Conservation (phyloP, 768 basidiomycete genomes). For the Lentinula boryana region DNA sequence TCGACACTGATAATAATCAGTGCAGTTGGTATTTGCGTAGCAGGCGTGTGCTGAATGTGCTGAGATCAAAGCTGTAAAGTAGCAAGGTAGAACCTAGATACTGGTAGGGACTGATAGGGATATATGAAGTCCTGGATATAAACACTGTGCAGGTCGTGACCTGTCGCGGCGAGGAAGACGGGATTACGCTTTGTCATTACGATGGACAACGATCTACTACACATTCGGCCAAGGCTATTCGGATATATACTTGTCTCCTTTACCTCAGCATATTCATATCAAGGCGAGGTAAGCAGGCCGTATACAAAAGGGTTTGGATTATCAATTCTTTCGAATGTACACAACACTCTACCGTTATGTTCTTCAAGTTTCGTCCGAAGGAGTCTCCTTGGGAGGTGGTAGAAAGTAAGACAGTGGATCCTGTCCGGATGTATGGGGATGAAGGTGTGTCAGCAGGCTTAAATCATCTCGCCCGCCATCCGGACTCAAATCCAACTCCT, state of each 20-base stretch:
- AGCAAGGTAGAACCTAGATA: not conserved
- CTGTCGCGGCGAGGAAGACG: not conserved
- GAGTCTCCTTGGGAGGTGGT: conserved; percentile 77
- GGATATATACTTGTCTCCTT: not conserved
- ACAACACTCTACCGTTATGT: conserved; percentile 9
- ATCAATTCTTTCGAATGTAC: not conserved
- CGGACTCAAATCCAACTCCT: not conserved
- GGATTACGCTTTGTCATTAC: not conserved
- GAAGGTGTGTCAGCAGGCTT: conserved; percentile 30
- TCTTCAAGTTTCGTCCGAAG: conserved; percentile 47
- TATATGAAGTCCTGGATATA: too few species aligned
- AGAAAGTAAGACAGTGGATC: conserved; percentile 55
- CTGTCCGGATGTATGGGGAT: conserved; percentile 57
- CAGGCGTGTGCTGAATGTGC: not conserved
- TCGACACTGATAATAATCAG: not conserved
- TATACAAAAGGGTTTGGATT: not conserved
- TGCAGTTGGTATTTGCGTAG: not conserved
- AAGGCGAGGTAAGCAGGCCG: not conserved
- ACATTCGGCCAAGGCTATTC: not conserved
- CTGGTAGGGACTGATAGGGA: too few species aligned
- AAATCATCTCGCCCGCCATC: not conserved
- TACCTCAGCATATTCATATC: not conserved
- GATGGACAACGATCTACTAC: too few species aligned
- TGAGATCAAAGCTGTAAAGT: not conserved
- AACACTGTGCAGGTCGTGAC: not conserved